These are phyloP conservation scores for Pseudogymnoascus sp. DNA, from an alignment of 2,329 filamentous ascomycete genomes.

Conservation along the genomic window DNA sequence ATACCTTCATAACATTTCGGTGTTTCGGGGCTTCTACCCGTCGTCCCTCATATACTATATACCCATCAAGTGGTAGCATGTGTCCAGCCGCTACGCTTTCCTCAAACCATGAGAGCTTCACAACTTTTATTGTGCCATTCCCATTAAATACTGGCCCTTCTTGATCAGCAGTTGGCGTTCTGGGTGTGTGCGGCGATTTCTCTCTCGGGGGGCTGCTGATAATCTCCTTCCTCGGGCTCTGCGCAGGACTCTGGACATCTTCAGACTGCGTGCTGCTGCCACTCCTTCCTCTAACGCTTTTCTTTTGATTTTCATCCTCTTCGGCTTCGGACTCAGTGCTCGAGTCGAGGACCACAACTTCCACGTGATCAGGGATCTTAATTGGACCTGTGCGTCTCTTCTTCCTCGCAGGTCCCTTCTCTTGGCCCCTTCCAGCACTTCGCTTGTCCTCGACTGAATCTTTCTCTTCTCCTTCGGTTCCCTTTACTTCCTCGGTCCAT, in stretches of 20 bases:
- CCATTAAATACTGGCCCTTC: slow-evolving; percentile 2
- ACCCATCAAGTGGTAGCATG: slow-evolving; percentile 41
- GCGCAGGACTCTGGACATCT: slow-evolving; percentile 14
- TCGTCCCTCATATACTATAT: slow-evolving; percentile 45
- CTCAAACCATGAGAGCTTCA: slow-evolving; percentile 50
- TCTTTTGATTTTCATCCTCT: slow-evolving; percentile 12
- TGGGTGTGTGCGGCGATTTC: background rate
- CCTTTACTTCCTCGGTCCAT: slow-evolving; percentile 40
- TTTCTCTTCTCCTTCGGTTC: background rate
- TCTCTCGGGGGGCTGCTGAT: background rate
- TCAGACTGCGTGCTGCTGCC: slow-evolving; percentile 11
- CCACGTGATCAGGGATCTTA: slow-evolving; percentile 22
- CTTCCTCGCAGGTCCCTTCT: slow-evolving; percentile 13
- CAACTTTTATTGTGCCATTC: slow-evolving; percentile 37
- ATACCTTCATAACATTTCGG: background rate
- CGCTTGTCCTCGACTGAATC: background rate
- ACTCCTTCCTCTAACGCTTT: background rate
- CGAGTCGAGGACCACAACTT: slow-evolving; percentile 21
- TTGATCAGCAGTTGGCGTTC: background rate
- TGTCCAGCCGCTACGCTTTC: slow-evolving; percentile 39
- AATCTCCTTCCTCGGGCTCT: background rate
- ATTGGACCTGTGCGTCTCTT: slow-evolving; percentile 31
- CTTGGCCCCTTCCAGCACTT: slow-evolving; percentile 10
- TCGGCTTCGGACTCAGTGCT: slow-evolving; percentile 30
- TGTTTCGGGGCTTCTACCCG: slow-evolving; percentile 13